Conservation (phyloP, 225 moss, liverwort and hornwort species). For the Anthoceros angustus region DNA sequence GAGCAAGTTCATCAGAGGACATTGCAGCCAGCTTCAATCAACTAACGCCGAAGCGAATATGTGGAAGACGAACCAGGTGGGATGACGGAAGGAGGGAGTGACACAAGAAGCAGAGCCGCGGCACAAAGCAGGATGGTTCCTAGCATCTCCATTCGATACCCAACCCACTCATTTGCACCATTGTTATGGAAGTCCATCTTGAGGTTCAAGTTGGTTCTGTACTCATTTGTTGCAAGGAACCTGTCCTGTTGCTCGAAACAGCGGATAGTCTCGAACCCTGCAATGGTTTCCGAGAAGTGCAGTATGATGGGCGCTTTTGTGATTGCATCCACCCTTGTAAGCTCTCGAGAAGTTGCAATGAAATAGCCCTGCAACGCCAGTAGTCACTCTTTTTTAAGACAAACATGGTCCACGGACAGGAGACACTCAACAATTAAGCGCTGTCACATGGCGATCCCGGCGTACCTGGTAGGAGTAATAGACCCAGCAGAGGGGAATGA, state of each 20-base stretch:
- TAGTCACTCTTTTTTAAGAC: neutral
- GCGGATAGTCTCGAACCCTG: conserved; percentile 31
- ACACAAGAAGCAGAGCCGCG: conserved; percentile 14
- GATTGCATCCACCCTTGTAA: conserved; percentile 22
- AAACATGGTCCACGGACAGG: neutral
- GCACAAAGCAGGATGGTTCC: conserved; percentile 21
- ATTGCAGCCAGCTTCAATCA: neutral
- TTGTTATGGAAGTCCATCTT: conserved; percentile 25
- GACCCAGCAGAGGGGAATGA: conserved; percentile 4
- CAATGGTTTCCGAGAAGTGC: conserved; percentile 31
- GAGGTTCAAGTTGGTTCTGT: conserved; percentile 18
- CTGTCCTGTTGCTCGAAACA: conserved; percentile 22
- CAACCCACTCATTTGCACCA: conserved; percentile 33
- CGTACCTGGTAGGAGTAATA: conserved; percentile 10
- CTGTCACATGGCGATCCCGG: neutral
- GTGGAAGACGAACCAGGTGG: neutral
- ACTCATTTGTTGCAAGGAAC: conserved; percentile 16
- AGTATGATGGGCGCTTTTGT: conserved; percentile 19
- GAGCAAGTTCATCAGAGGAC: too few relatives aligned
- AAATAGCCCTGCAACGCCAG: conserved; percentile 18
- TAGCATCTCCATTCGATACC: conserved; percentile 27
- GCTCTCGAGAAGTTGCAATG: conserved; percentile 28
- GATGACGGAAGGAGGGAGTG: neutral
- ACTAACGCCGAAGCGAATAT: neutral
- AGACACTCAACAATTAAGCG: neutral